Conservation (phyloP, 768 basidiomycete genomes). For the Pisolithus orientalis region DNA sequence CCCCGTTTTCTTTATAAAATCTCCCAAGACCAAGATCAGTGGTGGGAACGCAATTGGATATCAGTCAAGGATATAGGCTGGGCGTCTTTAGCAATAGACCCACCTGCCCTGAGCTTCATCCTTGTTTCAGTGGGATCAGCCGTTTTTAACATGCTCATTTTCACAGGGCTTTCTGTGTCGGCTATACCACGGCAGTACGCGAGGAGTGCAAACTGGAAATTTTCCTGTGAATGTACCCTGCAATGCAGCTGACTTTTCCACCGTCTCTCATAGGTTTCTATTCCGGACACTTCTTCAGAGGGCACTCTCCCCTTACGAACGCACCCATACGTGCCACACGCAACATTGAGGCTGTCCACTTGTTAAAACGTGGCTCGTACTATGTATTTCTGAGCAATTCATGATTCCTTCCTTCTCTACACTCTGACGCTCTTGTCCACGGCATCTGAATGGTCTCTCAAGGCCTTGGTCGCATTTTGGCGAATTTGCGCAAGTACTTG, state of each 20-base stretch:
- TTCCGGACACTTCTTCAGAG: not conserved
- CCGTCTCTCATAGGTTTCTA: not conserved
- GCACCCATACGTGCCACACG: not conserved
- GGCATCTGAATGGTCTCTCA: slow-evolving; percentile 1
- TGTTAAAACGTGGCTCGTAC: slow-evolving; percentile 1
- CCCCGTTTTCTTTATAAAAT: not conserved
- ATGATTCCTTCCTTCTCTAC: not conserved
- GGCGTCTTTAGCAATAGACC: not conserved
- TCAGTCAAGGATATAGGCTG: not conserved
- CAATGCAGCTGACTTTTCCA: not conserved
- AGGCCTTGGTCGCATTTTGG: not conserved
- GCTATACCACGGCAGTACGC: not conserved
- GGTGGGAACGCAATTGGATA: not conserved
- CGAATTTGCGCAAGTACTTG: not conserved
- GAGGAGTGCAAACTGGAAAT: not conserved
- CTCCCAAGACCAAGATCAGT: not conserved
- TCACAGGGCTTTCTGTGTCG: not conserved
- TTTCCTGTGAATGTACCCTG: slow-evolving; percentile 1
- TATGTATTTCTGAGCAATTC: not conserved
- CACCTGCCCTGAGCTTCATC: not conserved
- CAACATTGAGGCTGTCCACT: slow-evolving; percentile 4
- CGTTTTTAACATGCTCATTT: not conserved
- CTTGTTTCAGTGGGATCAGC: not conserved
- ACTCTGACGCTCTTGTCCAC: not conserved
- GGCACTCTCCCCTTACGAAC: slow-evolving; percentile 2